A percentile compares a stretch with the other conserved stretches of the same genome.
These are phyloP conservation scores for Cordyceps cicadae DNA, from an alignment of 2,329 filamentous ascomycete genomes.

Conservation along the genomic window DNA sequence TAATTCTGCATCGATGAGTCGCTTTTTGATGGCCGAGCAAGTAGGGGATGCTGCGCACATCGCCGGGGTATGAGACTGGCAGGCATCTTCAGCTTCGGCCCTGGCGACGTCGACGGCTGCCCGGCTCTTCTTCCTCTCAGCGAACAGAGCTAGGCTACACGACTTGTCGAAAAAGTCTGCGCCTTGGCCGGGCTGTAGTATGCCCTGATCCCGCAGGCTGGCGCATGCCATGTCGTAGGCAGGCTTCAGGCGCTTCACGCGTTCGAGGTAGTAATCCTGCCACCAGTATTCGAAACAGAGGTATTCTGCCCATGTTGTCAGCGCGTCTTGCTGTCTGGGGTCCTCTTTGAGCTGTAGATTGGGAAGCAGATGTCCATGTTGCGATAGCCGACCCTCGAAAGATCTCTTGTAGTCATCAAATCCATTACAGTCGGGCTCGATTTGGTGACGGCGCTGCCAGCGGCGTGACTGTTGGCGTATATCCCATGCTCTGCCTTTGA, in stretches of 20 bases:
- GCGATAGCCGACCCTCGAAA: neutral
- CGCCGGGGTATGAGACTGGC: too few species aligned
- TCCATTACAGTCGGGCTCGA: neutral
- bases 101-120: too few species aligned
- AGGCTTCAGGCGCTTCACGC: neutral
- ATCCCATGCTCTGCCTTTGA: too few species aligned
- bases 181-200: neutral
- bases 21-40: too few species aligned
- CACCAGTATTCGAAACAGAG: neutral
- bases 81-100: too few species aligned
- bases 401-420: neutral
- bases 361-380: neutral
- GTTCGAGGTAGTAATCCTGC: neutral
- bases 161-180: too few species aligned
- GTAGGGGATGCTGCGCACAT: too few species aligned
- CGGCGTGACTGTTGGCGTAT: too few species aligned
- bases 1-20: too few species aligned
- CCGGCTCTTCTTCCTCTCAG: too few species aligned
- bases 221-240: neutral
- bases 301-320: neutral
- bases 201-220: neutral
- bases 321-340: neutral
- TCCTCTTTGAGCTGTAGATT: neutral
- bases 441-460: neutral
- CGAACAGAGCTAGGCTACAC: too few species aligned